Evolutionary conservation across 306 rosid species (phyloP).

Genomic region (Pterocarpus santalinus): DNA sequence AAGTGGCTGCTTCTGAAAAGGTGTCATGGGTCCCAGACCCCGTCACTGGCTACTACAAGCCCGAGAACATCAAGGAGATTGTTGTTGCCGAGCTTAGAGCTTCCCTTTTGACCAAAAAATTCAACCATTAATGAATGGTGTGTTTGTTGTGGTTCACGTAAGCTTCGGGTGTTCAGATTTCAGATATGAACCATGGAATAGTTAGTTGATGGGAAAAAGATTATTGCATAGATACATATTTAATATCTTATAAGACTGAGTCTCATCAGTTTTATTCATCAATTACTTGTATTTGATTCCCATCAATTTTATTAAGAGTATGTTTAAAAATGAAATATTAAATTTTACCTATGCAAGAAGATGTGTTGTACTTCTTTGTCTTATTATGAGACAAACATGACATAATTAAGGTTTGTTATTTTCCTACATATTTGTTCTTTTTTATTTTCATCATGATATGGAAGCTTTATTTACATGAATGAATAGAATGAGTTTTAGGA

Average conservation of each 20-base stretch:
- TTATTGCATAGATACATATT: neutral
- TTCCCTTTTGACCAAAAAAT: slow-evolving; percentile 57
- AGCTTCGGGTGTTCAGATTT: neutral
- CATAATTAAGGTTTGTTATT: neutral
- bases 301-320: too few relatives aligned
- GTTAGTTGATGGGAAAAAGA: neutral
- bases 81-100: slow-evolving; percentile 83
- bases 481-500: neutral
- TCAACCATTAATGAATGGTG: neutral
- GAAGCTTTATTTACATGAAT: neutral
- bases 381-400: neutral
- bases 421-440: neutral
- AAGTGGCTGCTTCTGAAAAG: slow-evolving; percentile 53
- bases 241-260: too few relatives aligned
- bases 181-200: neutral
- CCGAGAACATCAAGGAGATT: slow-evolving; percentile 70
- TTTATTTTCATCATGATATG: neutral
- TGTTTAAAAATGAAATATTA: too few relatives aligned
- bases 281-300: too few relatives aligned
- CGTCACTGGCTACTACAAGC: slow-evolving; percentile 81
- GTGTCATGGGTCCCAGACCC: slow-evolving; percentile 96
- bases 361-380: neutral
- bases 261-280: too few relatives aligned
- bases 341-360: neutral
- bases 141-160: neutral